A percentile compares a stretch with the other conserved stretches of the same genome.
Conservation (phyloP, 352 stramenopile genomes). For the Globisporangium carolinianum region DNA sequence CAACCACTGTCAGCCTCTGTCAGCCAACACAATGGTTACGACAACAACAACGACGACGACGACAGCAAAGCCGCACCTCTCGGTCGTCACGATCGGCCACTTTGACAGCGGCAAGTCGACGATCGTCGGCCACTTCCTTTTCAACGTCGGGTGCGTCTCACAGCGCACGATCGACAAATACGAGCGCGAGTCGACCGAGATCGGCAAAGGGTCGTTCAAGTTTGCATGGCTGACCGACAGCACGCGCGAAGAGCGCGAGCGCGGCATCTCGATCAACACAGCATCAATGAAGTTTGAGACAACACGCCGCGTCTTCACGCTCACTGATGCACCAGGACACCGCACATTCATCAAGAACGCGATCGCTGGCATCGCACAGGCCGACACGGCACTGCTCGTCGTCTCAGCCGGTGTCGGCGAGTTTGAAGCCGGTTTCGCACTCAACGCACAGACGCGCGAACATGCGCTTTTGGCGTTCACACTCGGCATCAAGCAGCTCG, state of each 20-base stretch:
- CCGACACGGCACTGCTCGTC: slow-evolving; percentile 96
- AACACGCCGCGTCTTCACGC: slow-evolving; percentile 94
- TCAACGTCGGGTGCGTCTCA: slow-evolving; percentile 98
- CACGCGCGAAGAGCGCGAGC: slow-evolving; percentile 96
- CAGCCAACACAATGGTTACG: too few species aligned
- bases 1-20: too few species aligned
- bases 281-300: slow-evolving; percentile 96
- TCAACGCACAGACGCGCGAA: slow-evolving; percentile 94
- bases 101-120: slow-evolving; percentile 99
- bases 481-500: slow-evolving; percentile 97
- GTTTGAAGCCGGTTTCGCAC: slow-evolving; percentile 94
- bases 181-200: slow-evolving; percentile 95
- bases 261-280: slow-evolving; percentile 98
- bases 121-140: slow-evolving; percentile 98
- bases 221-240: slow-evolving; percentile 99
- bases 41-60: neutral
- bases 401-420: slow-evolving; percentile 88
- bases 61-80: slow-evolving; percentile 84
- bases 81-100: slow-evolving; percentile 94
- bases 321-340: slow-evolving; percentile 98
- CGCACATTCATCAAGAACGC: slow-evolving; percentile 99
- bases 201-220: slow-evolving; percentile 98
- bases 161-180: slow-evolving; percentile 99
- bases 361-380: slow-evolving; percentile 97
- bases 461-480: slow-evolving; percentile 95